Conservation (phyloP, 371 early-diverging fungal species). For the Mucor racemosus region DNA sequence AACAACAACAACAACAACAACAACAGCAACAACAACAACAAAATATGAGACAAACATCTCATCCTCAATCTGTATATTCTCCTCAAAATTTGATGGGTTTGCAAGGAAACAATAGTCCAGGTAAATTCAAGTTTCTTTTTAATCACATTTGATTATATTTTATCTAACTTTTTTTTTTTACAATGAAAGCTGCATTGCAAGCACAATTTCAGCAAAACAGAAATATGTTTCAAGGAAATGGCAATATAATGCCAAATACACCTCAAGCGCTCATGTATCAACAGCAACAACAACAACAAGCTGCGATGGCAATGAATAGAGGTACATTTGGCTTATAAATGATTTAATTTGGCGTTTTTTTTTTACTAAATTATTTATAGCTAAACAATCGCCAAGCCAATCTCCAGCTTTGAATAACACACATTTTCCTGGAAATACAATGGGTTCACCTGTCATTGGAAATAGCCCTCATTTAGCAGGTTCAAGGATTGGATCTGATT, state of each 20-base stretch:
- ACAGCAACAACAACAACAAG: slow-evolving; percentile 33
- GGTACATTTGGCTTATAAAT: slow-evolving; percentile 14
- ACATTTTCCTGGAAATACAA: slow-evolving; percentile 29
- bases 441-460: slow-evolving; percentile 37
- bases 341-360: neutral
- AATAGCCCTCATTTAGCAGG: slow-evolving; percentile 43
- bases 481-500: slow-evolving; percentile 35
- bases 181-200: slow-evolving; percentile 21
- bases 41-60: slow-evolving; percentile 23
- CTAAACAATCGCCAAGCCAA: slow-evolving; percentile 51
- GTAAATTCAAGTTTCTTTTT: neutral
- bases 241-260: slow-evolving; percentile 37
- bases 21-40: slow-evolving; percentile 23
- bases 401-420: slow-evolving; percentile 47
- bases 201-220: slow-evolving; percentile 41
- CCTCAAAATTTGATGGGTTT: slow-evolving; percentile 34
- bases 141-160: neutral
- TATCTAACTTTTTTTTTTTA: neutral
- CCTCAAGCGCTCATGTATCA: slow-evolving; percentile 46
- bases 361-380: slow-evolving; percentile 14
- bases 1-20: slow-evolving; percentile 16
- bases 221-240: slow-evolving; percentile 31
- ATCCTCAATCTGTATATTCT: slow-evolving; percentile 30
- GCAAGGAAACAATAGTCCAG: slow-evolving; percentile 21
- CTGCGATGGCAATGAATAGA: slow-evolving; percentile 39